Evolutionary conservation across 2,329 filamentous ascomycete genomes (phyloP), one percentile per base, ranked within the genome.

Genomic region (Monascus ruber): DNA sequence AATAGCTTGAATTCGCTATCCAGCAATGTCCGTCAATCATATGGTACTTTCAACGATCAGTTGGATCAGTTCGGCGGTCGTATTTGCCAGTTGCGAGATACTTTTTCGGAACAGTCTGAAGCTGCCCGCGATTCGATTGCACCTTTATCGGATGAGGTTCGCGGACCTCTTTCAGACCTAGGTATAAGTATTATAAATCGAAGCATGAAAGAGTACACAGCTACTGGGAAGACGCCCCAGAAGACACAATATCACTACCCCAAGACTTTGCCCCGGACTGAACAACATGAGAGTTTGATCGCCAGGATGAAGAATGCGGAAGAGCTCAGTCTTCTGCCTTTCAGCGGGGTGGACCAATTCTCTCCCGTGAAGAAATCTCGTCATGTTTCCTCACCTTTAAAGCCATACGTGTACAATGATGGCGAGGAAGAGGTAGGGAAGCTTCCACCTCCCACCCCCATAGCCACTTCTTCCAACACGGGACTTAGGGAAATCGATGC

Each of bases 141-240:
- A 17, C 74, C 77, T 5, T 68, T 94, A 4, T 58, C 60, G 5
- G 55, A 65, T 17, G 66, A 72, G 26, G 64, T 93, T 7, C 77
- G 80, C 45, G 73, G 78, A 48, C 83, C 86, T 5, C 75, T 96
- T 5, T 65, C 71, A 25, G 72, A 79, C 35, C 76, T 98, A 25
- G 78, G 85, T 5, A 71, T 78, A 11, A 73, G 77, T n/a, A 76
- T 94, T 35, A 65, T 73, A 10, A 66, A 63, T 35, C 78, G 80
- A 1, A 62, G 70, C 4, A 70, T 96, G 38, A 73, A 79, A 38
- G 87, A 95, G 56, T 96, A 96, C 59, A 70, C 77, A 31, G 76
- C 84, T 0, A 96, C 91, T 0, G 89, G 91, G 37, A 73, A 82
- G 35, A 96, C 91, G 1, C 91, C 91, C 0, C 77, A 83, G 54